phyloP scores from a whole-genome alignment of 2,329 filamentous ascomycete genomes.

The Biscogniauxia marginata region DNA sequence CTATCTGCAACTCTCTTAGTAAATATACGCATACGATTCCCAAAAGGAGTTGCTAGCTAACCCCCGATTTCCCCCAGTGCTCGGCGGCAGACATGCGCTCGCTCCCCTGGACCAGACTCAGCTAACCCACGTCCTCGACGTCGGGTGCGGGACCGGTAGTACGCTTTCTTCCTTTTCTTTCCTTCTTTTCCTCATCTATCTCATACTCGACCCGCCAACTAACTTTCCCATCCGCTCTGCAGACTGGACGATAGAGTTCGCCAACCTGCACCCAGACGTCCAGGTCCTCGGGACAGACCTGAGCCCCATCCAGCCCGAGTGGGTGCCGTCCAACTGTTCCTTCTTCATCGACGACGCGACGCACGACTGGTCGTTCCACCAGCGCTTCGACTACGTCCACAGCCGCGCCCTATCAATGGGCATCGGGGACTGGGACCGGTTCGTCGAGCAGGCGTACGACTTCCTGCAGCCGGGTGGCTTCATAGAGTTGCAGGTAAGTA shows the following conservation, averaged over 20 bases:
- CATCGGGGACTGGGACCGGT: conserved; percentile 21
- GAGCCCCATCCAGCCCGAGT: conserved; percentile 21
- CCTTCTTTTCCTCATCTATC: not conserved
- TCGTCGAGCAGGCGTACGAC: conserved; percentile 17
- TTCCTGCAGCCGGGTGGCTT: conserved; percentile 25
- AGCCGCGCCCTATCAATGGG: conserved; percentile 18
- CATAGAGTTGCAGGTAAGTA: conserved; percentile 25
- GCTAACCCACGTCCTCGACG: conserved; percentile 11
- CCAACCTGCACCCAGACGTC: conserved; percentile 17
- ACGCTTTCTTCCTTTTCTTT: not conserved
- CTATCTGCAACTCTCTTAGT: too few species aligned
- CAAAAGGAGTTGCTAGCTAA: not conserved
- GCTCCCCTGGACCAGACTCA: conserved; percentile 15
- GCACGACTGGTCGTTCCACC: conserved; percentile 37
- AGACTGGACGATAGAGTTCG: conserved; percentile 24
- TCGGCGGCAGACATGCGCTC: conserved; percentile 16
- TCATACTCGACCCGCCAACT: not conserved
- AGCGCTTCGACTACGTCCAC: conserved; percentile 27
- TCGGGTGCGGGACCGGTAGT: conserved; percentile 11
- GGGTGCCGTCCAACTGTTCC: conserved; percentile 18
- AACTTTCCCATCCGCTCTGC: not conserved
- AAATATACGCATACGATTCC: too few species aligned
- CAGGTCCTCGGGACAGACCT: conserved; percentile 21
- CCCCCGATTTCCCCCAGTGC: not conserved
- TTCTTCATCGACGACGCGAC: conserved; percentile 49